phyloP scores from a whole-genome alignment of 192 early-diverging fungal genomes.

The Linderina pennispora region DNA sequence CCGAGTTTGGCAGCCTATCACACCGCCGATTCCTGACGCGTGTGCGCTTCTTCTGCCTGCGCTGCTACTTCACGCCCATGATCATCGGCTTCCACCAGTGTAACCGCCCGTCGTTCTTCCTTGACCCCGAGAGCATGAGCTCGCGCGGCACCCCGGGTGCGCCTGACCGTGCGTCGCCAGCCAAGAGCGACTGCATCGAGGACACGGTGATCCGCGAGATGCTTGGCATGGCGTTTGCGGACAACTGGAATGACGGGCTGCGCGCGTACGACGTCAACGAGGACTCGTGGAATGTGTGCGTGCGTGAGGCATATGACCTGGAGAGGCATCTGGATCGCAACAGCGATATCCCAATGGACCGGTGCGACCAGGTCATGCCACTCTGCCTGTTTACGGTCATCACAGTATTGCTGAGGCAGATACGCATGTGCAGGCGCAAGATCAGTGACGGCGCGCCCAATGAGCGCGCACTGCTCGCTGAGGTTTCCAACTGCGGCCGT shows the following conservation, averaged over 20 bases:
- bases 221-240: constrained; percentile 26
- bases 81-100: constrained; percentile 27
- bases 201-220: constrained; percentile 27
- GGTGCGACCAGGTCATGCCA: constrained; percentile 29
- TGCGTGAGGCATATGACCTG: constrained; percentile 21
- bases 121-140: too few relatives aligned
- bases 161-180: constrained; percentile 3
- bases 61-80: constrained; percentile 27
- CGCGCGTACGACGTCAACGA: constrained; percentile 33
- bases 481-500: constrained; percentile 3
- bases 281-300: constrained; percentile 34
- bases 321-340: constrained; percentile 33
- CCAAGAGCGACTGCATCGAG: constrained; percentile 1
- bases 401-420: constrained; percentile 37
- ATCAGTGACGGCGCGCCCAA: background rate
- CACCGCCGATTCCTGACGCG: constrained; percentile 37
- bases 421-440: constrained; percentile 22
- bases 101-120: constrained; percentile 41
- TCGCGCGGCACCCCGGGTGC: background rate
- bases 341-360: constrained; percentile 38
- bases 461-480: background rate
- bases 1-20: constrained; percentile 16
- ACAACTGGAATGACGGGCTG: constrained; percentile 36
- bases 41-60: constrained; percentile 36
- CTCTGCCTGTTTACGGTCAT: constrained; percentile 33